Evolutionary conservation across 352 stramenopile genomes (phyloP), one percentile per base, ranked within the genome.

Genomic region (Pythium coloratum): DNA sequence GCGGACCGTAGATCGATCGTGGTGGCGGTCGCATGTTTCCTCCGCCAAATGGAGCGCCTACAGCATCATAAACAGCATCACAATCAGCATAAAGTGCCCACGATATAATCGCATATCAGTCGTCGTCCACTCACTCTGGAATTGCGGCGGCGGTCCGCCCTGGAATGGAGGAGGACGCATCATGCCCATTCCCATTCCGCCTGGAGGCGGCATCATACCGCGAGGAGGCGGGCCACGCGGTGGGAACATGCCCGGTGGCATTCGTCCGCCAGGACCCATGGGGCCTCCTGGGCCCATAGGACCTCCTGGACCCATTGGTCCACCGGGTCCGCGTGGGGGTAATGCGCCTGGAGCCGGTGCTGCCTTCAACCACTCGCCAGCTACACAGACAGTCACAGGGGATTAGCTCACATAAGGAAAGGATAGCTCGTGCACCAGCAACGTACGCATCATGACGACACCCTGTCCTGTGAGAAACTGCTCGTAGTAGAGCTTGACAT

Each of bases 401-500:
- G 8, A 12, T 44, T 7, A 44, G 36, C 36, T 18, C 12, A 44
- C 36, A 16, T 16, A 44, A 7, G 7, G 16, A 7, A 44, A 3
- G 7, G 36, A 10, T 44, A 16, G 10, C 2, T 16, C 12, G 7
- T 16, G 36, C 10, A 12, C 4, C 36, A 16, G 7, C 14, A 46
- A 69, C 83, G 67, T 84, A 94, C 85, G 85, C 50, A 77, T 89
- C 85, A 94, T 94, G 42, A 90, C 73, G 62, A 75, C 77, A 50
- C 84, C 83, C 66, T 95, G 82, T 36, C 82, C 82, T n/a, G 84
- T 80, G 13, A 92, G 53, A 62, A 92, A 92, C 73, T 92, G 84
- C 62, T 97, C 89, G 73, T 98, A 98, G 71, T 97, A 97, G 58
- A 96, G 84, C 73, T 97, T 97, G 42, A 98, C 91, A 66, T 97